Conservation (phyloP, 2,329 filamentous ascomycete species). For the Colletotrichum tropicicola region DNA sequence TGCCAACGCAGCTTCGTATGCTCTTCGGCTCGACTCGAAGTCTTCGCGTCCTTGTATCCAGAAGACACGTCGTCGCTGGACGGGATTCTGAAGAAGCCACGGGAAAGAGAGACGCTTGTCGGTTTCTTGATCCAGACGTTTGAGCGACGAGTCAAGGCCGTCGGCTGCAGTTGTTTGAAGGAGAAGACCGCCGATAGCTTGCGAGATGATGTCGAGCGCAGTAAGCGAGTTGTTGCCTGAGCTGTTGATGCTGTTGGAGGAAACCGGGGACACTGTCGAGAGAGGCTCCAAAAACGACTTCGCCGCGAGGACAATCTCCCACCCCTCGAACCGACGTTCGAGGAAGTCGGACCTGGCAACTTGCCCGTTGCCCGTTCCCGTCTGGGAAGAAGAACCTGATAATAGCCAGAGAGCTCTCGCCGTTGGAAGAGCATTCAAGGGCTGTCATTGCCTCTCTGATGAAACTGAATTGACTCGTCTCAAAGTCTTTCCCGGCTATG, state of each 20-base stretch:
- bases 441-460: not conserved
- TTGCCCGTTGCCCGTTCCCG: not conserved
- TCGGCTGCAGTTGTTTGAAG: not conserved
- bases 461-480: not conserved
- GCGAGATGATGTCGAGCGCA: not conserved
- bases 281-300: not conserved
- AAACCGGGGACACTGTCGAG: not conserved
- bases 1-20: slow-evolving; percentile 27
- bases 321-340: not conserved
- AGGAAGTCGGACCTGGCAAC: not conserved
- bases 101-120: not conserved
- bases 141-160: not conserved
- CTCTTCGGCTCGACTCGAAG: not conserved
- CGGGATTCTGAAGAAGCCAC: not conserved
- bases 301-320: not conserved
- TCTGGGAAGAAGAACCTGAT: not conserved
- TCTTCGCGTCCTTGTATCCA: slow-evolving; percentile 17
- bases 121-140: not conserved
- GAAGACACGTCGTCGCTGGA: not conserved
- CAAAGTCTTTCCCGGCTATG: not conserved
- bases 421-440: not conserved
- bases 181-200: not conserved
- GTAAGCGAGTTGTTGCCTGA: no score
- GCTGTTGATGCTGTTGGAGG: not conserved
- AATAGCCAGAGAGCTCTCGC: not conserved